Percentiles rank a stretch among this genome's conserved stretches.
phyloP scores from a whole-genome alignment of 1,284 basidiomycete species.

The Xanthoconium separans region DNA sequence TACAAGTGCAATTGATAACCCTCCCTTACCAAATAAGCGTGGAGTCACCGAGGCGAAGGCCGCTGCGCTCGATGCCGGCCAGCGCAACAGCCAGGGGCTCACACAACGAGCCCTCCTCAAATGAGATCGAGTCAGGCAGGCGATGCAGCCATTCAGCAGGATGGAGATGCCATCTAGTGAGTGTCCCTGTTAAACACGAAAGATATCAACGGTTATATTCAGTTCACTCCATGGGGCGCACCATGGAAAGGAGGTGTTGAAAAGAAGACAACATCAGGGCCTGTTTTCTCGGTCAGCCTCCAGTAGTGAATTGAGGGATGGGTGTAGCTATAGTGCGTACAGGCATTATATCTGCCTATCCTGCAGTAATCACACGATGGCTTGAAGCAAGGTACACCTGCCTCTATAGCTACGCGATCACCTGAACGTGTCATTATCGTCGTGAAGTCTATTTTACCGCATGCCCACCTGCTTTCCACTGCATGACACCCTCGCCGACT shows the following conservation, averaged over 20 bases:
- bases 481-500: slow-evolving; percentile 58
- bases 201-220: not conserved
- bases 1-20: not conserved
- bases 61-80: slow-evolving; percentile 60
- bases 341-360: slow-evolving; percentile 60
- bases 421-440: slow-evolving; percentile 32
- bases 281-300: slow-evolving; percentile 20
- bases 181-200: slow-evolving; percentile 41
- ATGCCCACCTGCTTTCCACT: slow-evolving; percentile 52
- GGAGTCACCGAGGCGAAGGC: slow-evolving; percentile 59
- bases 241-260: slow-evolving; percentile 67
- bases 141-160: slow-evolving; percentile 65
- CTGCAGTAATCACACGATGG: slow-evolving; percentile 58
- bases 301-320: not conserved
- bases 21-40: slow-evolving; percentile 51
- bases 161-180: slow-evolving; percentile 61
- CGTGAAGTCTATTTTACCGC: not conserved
- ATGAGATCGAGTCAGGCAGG: slow-evolving; percentile 56
- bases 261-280: slow-evolving; percentile 61
- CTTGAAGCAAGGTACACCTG: slow-evolving; percentile 60
- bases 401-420: slow-evolving; percentile 65
- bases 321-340: slow-evolving; percentile 23
- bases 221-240: slow-evolving; percentile 16
- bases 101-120: slow-evolving; percentile 63
- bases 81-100: slow-evolving; percentile 63